phyloP scores from a whole-genome alignment of 2,329 filamentous ascomycete genomes.

The Talaromyces islandicus region DNA sequence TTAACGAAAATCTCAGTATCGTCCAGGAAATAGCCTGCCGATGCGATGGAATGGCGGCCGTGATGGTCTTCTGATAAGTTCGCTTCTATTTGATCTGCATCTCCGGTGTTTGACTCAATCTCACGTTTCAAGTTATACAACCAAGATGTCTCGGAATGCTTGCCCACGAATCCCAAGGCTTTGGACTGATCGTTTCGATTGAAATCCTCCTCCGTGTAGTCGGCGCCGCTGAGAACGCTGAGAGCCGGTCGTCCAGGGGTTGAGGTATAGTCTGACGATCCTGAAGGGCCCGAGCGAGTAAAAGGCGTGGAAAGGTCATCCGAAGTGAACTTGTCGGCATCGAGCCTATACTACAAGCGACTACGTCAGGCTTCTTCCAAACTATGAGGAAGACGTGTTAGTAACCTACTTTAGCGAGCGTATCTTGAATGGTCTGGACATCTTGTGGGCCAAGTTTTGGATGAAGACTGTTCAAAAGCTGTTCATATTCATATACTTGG shows the following conservation, averaged over 20 bases:
- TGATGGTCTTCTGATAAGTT: conserved; percentile 12
- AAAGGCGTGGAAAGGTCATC: conserved; percentile 9
- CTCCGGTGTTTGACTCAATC: conserved; percentile 21
- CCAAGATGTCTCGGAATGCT: conserved; percentile 41
- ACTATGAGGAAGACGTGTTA: background rate
- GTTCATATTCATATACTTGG: conserved; percentile 31
- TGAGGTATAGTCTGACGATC: conserved; percentile 14
- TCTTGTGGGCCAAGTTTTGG: conserved; percentile 26
- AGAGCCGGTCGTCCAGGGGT: conserved; percentile 17
- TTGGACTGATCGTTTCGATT: conserved; percentile 33
- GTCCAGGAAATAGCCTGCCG: conserved; percentile 35
- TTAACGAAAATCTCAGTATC: conserved; percentile 29
- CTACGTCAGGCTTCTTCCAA: conserved; percentile 10
- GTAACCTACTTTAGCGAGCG: conserved; percentile 28
- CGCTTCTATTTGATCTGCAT: background rate
- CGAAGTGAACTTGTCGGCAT: conserved; percentile 3
- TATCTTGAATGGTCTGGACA: conserved; percentile 27
- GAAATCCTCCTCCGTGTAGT: conserved; percentile 40
- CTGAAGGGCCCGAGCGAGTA: conserved; percentile 10
- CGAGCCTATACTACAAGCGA: conserved; percentile 9
- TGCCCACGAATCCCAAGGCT: conserved; percentile 38
- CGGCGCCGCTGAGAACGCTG: conserved; percentile 27
- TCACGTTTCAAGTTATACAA: conserved; percentile 34
- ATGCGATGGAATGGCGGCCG: conserved; percentile 24
- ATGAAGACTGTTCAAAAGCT: conserved; percentile 27